These are phyloP conservation scores for Phanerodontia chrysosporium DNA, from an alignment of 768 basidiomycete species.

Conservation along the genomic window DNA sequence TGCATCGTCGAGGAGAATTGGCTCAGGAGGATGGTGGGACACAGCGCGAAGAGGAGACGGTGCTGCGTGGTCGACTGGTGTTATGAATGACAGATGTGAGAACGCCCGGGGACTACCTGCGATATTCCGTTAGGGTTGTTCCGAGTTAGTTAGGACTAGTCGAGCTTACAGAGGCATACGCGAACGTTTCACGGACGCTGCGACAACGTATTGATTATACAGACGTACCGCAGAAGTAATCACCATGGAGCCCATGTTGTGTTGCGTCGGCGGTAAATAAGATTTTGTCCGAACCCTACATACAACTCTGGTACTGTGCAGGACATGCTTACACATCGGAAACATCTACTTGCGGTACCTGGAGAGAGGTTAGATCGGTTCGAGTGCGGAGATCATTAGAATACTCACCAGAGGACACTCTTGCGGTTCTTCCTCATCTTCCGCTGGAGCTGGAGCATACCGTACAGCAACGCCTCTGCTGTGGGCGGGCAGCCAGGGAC, in stretches of 20 bases:
- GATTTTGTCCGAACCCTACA: not conserved
- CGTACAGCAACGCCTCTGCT: slow-evolving; percentile 95
- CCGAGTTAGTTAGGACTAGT: too few relatives aligned
- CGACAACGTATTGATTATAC: too few relatives aligned
- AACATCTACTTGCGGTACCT: slow-evolving; percentile 15
- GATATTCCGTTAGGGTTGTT: too few relatives aligned
- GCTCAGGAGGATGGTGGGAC: not conserved
- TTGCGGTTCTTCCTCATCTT: slow-evolving; percentile 92
- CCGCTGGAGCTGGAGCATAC: slow-evolving; percentile 93
- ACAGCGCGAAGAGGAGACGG: not conserved
- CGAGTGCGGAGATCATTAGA: not conserved
- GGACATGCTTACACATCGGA: not conserved
- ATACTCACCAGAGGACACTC: slow-evolving; percentile 75
- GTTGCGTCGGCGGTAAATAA: too few relatives aligned
- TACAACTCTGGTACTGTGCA: not conserved
- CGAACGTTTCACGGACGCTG: too few relatives aligned
- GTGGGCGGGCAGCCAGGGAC: slow-evolving; percentile 94
- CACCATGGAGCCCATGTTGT: too few relatives aligned
- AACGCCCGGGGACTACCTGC: too few relatives aligned
- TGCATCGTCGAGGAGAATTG: not conserved
- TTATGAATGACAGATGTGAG: not conserved
- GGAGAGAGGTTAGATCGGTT: not conserved
- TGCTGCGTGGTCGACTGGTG: not conserved
- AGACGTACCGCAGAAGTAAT: too few relatives aligned
- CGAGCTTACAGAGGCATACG: too few relatives aligned